phyloP scores from a whole-genome alignment of 2,329 filamentous ascomycete species.

The Colletotrichum somersetense region DNA sequence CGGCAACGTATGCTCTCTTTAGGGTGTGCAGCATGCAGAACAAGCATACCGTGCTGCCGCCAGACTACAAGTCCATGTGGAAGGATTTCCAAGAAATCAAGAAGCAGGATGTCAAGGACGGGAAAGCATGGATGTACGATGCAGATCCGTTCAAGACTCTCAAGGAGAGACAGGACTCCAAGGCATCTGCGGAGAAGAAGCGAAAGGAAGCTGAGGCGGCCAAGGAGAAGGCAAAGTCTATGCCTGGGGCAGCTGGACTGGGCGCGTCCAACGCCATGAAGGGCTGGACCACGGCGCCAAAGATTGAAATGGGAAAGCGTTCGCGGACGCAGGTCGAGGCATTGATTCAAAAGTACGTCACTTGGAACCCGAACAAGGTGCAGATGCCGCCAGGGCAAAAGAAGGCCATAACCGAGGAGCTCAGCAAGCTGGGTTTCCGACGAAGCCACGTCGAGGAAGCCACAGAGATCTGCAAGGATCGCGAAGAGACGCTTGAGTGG shows the following conservation, averaged over 20 bases:
- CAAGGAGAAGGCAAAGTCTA: conserved; percentile 75
- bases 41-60: conserved; percentile 92
- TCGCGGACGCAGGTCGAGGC: conserved; percentile 84
- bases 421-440: conserved; percentile 87
- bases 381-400: conserved; percentile 71
- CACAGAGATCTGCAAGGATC: conserved; percentile 86
- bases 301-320: conserved; percentile 91
- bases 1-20: conserved; percentile 91
- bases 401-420: conserved; percentile 75
- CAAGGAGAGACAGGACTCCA: conserved; percentile 83
- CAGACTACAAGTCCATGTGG: conserved; percentile 90
- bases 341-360: conserved; percentile 80
- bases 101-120: conserved; percentile 81
- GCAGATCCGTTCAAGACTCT: conserved; percentile 91
- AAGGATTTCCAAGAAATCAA: conserved; percentile 90
- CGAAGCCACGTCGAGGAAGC: conserved; percentile 91
- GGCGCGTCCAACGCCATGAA: conserved; percentile 67
- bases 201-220: conserved; percentile 76
- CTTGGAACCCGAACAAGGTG: conserved; percentile 88
- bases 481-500: conserved; percentile 95
- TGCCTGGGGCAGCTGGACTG: conserved; percentile 69
- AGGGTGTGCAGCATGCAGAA: conserved; percentile 96
- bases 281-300: conserved; percentile 86
- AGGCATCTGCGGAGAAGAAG: conserved; percentile 82
- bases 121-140: conserved; percentile 90